Conservation (phyloP, 805 yeast species). For the Maudiozyma bulderi region DNA sequence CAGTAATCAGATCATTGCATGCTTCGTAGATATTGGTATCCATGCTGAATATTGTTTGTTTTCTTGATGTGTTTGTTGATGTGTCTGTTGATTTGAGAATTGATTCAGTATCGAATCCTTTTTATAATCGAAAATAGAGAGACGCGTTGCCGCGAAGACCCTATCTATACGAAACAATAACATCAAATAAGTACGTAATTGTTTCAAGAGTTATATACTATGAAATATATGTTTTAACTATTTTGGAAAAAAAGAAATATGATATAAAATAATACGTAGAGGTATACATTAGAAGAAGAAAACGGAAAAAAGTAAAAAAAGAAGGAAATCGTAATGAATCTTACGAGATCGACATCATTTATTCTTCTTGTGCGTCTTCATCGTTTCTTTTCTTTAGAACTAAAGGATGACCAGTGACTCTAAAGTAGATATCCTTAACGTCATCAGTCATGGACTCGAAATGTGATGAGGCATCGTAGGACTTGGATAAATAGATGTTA, state of each 20-base stretch:
- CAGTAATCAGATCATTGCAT: constrained; percentile 20
- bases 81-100: background rate
- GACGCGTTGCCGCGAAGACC: too few relatives aligned
- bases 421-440: constrained; percentile 84
- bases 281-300: too few relatives aligned
- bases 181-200: too few relatives aligned
- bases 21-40: constrained; percentile 26
- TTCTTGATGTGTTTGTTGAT: background rate
- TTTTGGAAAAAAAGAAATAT: too few relatives aligned
- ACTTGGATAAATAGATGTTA: constrained; percentile 72
- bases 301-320: too few relatives aligned
- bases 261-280: too few relatives aligned
- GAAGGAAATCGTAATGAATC: background rate
- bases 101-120: too few relatives aligned
- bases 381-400: constrained; percentile 66
- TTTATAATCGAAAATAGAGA: too few relatives aligned
- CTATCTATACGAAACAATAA: too few relatives aligned
- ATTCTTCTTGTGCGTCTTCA: background rate
- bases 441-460: constrained; percentile 95
- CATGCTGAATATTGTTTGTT: constrained; percentile 7
- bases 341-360: background rate
- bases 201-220: too few relatives aligned
- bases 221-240: too few relatives aligned
- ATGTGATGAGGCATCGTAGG: constrained; percentile 91
- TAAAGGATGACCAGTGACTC: constrained; percentile 87